Conservation (phyloP, 2,329 filamentous ascomycete genomes). For the Phialocephala sp. region DNA sequence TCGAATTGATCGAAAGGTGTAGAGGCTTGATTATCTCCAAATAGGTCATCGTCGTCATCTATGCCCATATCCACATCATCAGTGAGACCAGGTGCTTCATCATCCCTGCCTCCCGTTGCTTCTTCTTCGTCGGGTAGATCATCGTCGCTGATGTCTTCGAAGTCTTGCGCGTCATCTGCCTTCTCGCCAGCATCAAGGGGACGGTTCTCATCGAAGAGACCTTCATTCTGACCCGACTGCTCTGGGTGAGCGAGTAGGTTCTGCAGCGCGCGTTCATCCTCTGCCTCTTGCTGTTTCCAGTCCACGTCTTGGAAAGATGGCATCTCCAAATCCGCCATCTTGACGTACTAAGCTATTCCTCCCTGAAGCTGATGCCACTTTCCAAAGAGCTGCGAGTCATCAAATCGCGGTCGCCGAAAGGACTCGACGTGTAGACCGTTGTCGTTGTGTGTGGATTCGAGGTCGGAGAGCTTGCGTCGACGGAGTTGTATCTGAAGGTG, state of each 20-base stretch:
- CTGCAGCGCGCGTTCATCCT: slow-evolving; percentile 56
- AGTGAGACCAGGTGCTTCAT: slow-evolving; percentile 43
- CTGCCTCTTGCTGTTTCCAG: slow-evolving; percentile 52
- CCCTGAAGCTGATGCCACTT: slow-evolving; percentile 1
- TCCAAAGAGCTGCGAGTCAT: not conserved
- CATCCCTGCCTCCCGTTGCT: slow-evolving; percentile 31
- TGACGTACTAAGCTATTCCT: slow-evolving; percentile 14
- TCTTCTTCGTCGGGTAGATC: slow-evolving; percentile 84
- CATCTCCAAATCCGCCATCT: slow-evolving; percentile 28
- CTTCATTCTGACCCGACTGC: slow-evolving; percentile 44
- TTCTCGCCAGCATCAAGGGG: slow-evolving; percentile 74
- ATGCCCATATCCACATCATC: slow-evolving; percentile 66
- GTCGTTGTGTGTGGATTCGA: slow-evolving; percentile 4
- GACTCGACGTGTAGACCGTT: slow-evolving; percentile 2
- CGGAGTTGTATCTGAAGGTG: slow-evolving; percentile 8
- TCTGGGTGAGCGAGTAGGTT: slow-evolving; percentile 6
- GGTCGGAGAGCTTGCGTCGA: not conserved
- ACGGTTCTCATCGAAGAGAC: slow-evolving; percentile 50
- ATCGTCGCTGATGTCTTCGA: slow-evolving; percentile 88
- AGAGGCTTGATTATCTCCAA: slow-evolving; percentile 60
- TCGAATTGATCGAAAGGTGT: slow-evolving; percentile 40
- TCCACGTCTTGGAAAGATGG: slow-evolving; percentile 43
- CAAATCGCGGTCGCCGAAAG: slow-evolving; percentile 13
- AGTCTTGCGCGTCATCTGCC: slow-evolving; percentile 91
- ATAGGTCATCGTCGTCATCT: slow-evolving; percentile 67